A percentile compares a stretch with the other conserved stretches of the same genome.
phyloP scores from a whole-genome alignment of 495 filamentous ascomycete genomes.

The Schizothecium vesticola region DNA sequence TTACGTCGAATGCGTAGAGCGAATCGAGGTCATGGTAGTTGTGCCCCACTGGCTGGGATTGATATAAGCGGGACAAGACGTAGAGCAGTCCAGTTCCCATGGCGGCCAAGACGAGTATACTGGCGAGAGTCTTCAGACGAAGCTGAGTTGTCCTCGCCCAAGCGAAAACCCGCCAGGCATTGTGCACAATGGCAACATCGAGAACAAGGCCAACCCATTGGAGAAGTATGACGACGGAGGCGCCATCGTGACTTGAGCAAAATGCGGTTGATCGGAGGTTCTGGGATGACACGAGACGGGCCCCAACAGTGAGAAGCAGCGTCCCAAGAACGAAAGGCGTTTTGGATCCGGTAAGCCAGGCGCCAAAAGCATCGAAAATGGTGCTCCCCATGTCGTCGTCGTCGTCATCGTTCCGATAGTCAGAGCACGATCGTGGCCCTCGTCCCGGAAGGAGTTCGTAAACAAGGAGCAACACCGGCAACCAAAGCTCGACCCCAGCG shows the following conservation, averaged over 20 bases:
- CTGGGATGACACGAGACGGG: conserved; percentile 20
- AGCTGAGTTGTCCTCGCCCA: conserved; percentile 41
- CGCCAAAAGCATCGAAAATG: conserved; percentile 31
- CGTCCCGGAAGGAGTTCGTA: conserved; percentile 37
- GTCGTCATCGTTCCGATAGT: background rate
- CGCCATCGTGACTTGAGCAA: conserved; percentile 34
- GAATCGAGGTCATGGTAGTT: conserved; percentile 25
- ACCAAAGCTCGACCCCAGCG: conserved; percentile 41
- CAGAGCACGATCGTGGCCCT: conserved; percentile 9
- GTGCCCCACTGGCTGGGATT: conserved; percentile 11
- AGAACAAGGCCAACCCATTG: conserved; percentile 39
- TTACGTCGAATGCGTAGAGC: conserved; percentile 37
- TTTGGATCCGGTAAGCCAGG: conserved; percentile 32
- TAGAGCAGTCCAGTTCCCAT: conserved; percentile 21
- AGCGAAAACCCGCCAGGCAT: conserved; percentile 42
- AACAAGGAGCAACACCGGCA: conserved; percentile 32
- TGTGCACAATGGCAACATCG: conserved; percentile 36
- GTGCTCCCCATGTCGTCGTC: conserved; percentile 35
- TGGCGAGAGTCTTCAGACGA: conserved; percentile 35
- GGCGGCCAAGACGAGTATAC: conserved; percentile 27
- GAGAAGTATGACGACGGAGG: conserved; percentile 21
- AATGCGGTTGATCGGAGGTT: conserved; percentile 36
- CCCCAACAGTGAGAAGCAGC: conserved; percentile 30
- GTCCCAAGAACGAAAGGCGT: conserved; percentile 23
- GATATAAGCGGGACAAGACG: conserved; percentile 4